phyloP scores from a whole-genome alignment of 148 eudicot species.

The Polygonum aviculare region DNA sequence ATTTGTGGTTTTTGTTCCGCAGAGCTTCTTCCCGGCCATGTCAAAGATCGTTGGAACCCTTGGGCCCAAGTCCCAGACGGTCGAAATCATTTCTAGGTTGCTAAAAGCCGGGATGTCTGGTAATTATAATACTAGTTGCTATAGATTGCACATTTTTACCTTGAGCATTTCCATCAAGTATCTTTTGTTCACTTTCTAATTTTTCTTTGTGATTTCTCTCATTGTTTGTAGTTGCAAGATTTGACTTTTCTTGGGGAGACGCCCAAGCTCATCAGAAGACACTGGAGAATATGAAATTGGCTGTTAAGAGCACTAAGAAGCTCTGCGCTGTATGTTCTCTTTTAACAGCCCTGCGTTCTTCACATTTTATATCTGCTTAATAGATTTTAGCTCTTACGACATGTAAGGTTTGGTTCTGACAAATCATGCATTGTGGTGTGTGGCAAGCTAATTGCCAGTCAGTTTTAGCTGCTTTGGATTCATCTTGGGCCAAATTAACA shows the following conservation, averaged over 20 bases:
- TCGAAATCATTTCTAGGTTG: conserved; percentile 63
- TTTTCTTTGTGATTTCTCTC: neutral
- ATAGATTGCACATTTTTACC: neutral
- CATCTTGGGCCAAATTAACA: too few relatives aligned
- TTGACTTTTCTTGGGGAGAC: conserved; percentile 95
- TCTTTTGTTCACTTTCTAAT: neutral
- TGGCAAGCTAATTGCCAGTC: neutral
- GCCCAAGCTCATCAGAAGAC: conserved; percentile 74
- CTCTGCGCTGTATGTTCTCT: conserved; percentile 80
- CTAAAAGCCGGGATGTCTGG: conserved; percentile 94
- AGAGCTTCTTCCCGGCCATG: conserved; percentile 85
- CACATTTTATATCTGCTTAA: neutral
- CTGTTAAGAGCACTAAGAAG: conserved; percentile 76
- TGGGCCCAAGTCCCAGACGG: conserved; percentile 78
- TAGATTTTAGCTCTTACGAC: neutral
- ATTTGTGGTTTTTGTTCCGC: conserved; percentile 14
- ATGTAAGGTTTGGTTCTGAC: neutral
- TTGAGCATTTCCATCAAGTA: neutral
- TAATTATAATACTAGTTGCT: conserved; percentile 7
- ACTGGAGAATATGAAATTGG: conserved; percentile 72
- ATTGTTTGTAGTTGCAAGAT: conserved; percentile 65
- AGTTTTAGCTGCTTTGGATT: neutral
- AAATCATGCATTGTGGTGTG: neutral
- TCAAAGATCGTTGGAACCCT: conserved; percentile 96
- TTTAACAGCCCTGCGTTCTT: neutral